Evolutionary conservation across 306 rosid genomes (phyloP).

Genomic region (Quercus alba): DNA sequence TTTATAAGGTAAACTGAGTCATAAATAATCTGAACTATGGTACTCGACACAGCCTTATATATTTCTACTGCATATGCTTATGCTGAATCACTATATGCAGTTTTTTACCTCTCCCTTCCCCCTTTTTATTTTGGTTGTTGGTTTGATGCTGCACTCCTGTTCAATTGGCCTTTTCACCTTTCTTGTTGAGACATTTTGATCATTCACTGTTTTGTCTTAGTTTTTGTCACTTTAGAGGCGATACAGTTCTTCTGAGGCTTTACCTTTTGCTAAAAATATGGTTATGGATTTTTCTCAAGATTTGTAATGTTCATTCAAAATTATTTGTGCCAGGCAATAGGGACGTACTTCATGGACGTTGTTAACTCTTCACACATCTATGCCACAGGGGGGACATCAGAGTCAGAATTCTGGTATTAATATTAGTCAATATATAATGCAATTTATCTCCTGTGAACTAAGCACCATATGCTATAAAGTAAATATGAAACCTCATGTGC

Average conservation of each 20-base stretch:
- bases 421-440: conserved; percentile 8
- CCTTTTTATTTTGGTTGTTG: neutral
- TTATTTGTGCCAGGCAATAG: conserved; percentile 55
- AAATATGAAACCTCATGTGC: neutral
- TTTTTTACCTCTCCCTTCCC: neutral
- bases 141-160: neutral
- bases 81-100: neutral
- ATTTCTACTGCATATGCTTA: neutral
- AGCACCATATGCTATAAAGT: neutral
- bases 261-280: neutral
- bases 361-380: conserved; percentile 88
- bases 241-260: neutral
- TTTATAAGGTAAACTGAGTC: conserved; percentile 46
- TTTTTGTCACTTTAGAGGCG: neutral
- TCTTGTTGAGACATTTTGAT: neutral
- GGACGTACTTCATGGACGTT: conserved; percentile 70
- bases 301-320: conserved; percentile 10
- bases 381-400: conserved; percentile 99
- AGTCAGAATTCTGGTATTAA: conserved; percentile 69
- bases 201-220: neutral
- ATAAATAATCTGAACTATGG: too few species aligned
- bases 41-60: conserved; percentile 3
- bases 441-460: conserved; percentile 15
- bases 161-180: neutral
- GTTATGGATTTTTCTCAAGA: neutral